Percentiles rank a stretch among this genome's conserved stretches.
These are phyloP conservation scores for Chlorella ohadii DNA, from an alignment of 139 green algal species.

Conservation along the genomic window DNA sequence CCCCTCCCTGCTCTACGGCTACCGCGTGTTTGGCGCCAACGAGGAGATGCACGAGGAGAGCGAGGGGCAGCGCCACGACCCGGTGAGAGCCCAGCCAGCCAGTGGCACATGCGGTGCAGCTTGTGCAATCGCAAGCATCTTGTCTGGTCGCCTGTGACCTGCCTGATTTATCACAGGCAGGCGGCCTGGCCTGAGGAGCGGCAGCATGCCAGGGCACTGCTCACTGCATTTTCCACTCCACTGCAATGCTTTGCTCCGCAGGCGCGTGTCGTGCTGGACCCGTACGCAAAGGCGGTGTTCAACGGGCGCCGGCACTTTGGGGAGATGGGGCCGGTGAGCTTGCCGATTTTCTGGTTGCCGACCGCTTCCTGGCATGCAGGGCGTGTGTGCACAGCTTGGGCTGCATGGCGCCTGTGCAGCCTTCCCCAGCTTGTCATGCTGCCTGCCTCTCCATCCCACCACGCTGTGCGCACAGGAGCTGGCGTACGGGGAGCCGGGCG, in stretches of 20 bases:
- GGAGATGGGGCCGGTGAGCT: constrained; percentile 66
- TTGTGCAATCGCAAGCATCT: too few species aligned
- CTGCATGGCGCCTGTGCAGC: not conserved
- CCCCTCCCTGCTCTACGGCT: constrained; percentile 77
- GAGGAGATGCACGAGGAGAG: constrained; percentile 32
- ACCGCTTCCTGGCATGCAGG: not conserved
- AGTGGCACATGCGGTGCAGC: too few species aligned
- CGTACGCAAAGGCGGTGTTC: constrained; percentile 85
- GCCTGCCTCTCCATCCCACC: not conserved
- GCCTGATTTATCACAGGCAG: too few species aligned
- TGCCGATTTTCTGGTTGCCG: not conserved
- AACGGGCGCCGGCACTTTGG: constrained; percentile 78
- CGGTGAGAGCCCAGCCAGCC: constrained; percentile 12
- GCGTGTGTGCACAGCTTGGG: not conserved
- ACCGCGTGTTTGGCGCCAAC: constrained; percentile 45
- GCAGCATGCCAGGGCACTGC: not conserved
- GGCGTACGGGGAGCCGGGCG: constrained; percentile 53
- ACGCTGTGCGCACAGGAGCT: constrained; percentile 50
- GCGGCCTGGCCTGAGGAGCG: too few species aligned
- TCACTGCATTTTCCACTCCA: not conserved
- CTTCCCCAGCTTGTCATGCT: not conserved
- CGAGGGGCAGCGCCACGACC: constrained; percentile 27
- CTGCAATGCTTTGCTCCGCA: constrained; percentile 15
- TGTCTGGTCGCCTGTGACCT: too few species aligned
- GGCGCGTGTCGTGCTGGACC: constrained; percentile 87